Conservation (phyloP, 176 grass and related monocot genomes). For the Thalia dealbata region DNA sequence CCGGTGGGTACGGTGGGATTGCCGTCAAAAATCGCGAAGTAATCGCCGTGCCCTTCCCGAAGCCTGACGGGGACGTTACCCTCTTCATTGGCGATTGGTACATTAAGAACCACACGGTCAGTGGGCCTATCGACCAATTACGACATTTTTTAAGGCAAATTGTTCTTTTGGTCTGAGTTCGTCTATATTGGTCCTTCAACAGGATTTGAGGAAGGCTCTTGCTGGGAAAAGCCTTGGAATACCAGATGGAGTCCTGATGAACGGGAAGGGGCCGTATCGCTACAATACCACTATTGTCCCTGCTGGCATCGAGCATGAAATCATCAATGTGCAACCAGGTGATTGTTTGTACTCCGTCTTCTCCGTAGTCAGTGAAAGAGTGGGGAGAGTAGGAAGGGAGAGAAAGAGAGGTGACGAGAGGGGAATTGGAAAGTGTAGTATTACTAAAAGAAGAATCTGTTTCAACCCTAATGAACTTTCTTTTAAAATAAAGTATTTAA, state of each 20-base stretch:
- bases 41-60: slow-evolving; percentile 51
- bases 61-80: slow-evolving; percentile 60
- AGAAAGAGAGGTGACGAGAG: too few relatives aligned
- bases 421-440: too few relatives aligned
- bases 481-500: too few relatives aligned
- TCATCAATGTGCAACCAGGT: slow-evolving; percentile 76
- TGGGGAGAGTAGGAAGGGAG: too few relatives aligned
- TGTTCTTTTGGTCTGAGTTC: not conserved
- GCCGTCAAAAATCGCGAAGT: slow-evolving; percentile 58
- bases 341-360: not conserved
- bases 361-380: too few relatives aligned
- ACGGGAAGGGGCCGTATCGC: slow-evolving; percentile 69
- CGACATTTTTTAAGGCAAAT: not conserved
- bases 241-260: slow-evolving; percentile 74
- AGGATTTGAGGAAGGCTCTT: slow-evolving; percentile 79
- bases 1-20: slow-evolving; percentile 58
- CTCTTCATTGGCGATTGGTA: slow-evolving; percentile 90
- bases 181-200: slow-evolving; percentile 21
- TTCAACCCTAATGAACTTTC: too few relatives aligned
- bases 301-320: slow-evolving; percentile 53
- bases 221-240: slow-evolving; percentile 52
- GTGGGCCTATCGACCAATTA: not conserved
- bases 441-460: too few relatives aligned
- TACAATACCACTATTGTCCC: slow-evolving; percentile 53
- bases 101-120: slow-evolving; percentile 67